Evolutionary conservation across 257 asterid species (phyloP).

Genomic region (Solanum pinnatisectum): DNA sequence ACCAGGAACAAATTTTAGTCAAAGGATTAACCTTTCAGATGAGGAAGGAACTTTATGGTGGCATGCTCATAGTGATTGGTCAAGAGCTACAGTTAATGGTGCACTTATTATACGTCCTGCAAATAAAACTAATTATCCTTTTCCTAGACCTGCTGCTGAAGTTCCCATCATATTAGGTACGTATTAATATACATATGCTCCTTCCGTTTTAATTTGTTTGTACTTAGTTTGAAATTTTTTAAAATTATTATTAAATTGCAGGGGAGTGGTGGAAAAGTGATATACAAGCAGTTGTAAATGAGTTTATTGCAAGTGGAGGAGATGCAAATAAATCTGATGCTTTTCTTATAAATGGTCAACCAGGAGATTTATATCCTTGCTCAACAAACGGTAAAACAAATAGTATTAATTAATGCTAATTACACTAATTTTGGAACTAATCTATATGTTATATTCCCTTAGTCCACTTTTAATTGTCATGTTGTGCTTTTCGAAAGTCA

Average conservation of each 20-base stretch:
- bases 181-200: background rate
- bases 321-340: conserved; percentile 50
- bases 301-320: conserved; percentile 27
- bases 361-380: conserved; percentile 47
- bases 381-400: conserved; percentile 28
- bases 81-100: conserved; percentile 20
- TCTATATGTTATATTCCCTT: background rate
- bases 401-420: background rate
- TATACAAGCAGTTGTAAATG: conserved; percentile 13
- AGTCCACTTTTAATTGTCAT: no score
- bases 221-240: background rate
- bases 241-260: background rate
- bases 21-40: conserved; percentile 6
- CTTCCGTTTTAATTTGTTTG: background rate
- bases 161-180: conserved; percentile 7
- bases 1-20: conserved; percentile 12
- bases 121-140: background rate
- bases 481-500: no score
- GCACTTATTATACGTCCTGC: conserved; percentile 6
- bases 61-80: conserved; percentile 31
- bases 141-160: conserved; percentile 3
- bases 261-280: conserved; percentile 65
- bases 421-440: background rate
- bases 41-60: conserved; percentile 28
- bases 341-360: conserved; percentile 51